Evolutionary conservation across 768 basidiomycete genomes (phyloP), one percentile per base, ranked within the genome.

Genomic region (Tylopilus subfusipes): DNA sequence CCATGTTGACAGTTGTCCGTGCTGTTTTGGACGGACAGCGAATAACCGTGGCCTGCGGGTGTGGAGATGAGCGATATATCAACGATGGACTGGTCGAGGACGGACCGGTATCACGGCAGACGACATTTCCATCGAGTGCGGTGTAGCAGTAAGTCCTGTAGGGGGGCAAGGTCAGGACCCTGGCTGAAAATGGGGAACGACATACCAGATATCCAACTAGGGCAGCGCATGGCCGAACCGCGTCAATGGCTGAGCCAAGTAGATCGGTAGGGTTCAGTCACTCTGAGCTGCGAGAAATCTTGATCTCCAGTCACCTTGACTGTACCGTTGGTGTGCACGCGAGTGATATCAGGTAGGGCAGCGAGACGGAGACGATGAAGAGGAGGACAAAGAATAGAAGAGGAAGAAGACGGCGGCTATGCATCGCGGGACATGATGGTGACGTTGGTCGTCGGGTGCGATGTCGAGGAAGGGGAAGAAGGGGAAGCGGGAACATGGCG

Each of bases 191-290:
- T n/a, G n/a, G n/a, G n/a, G n/a, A n/a, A n/a, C 29, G 31, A 60
- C 68, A 49, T 54, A 88, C 88, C 88, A 90, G 29, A 88, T 75
- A 61, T 88, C 89, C 63, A 88, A 78, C 88, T 90, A 50, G 7
- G 10, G 27, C 7, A 27, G 24, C 52, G 50, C 49, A 60, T 52
- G 48, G 51, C 27, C 49, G 52, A 49, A 51, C 18, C 13, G 38
- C 48, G 40, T 53, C 16, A 57, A 27, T 34, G 29, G 39, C 29
- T 31, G 51, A 53, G 38, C 3, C 24, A 53, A 45, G 12, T 30
- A 34, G n/a, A 45, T 16, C 4, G 21, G 31, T 45, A 6, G 38
- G 29, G 31, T n/a, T 43, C 3, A 78, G 84, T 69, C 62, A 86
- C 87, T 48, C 83, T 78, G 36, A 83, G 61, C 60, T 85, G 70